A percentile compares a stretch with the other conserved stretches of the same genome.
phyloP scores from a whole-genome alignment of 192 early-diverging fungal species.

The Borealophlyctis nickersoniae region DNA sequence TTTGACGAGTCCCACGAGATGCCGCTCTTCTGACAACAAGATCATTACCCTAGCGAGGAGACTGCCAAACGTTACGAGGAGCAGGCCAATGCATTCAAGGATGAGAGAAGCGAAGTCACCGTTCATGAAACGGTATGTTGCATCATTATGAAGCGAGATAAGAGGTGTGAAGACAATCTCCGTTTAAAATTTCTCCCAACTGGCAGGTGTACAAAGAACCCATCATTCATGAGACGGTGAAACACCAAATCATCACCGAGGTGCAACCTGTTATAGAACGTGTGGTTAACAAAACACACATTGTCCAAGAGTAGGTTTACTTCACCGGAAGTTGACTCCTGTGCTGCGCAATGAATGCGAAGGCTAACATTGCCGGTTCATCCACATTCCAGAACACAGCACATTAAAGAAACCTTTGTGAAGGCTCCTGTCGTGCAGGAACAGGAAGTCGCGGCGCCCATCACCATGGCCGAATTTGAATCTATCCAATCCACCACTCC shows the following conservation, averaged over 20 bases:
- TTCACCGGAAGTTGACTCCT: not conserved
- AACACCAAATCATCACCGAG: conserved; percentile 26
- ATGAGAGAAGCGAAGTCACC: conserved; percentile 9
- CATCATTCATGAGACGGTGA: conserved; percentile 27
- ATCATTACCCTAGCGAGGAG: conserved; percentile 2
- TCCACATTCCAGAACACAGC: conserved; percentile 19
- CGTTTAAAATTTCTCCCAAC: too few species aligned
- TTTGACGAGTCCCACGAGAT: too few species aligned
- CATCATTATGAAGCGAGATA: not conserved
- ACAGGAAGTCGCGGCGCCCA: conserved; percentile 21
- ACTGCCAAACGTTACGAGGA: conserved; percentile 15
- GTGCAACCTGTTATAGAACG: conserved; percentile 33
- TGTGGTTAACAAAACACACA: conserved; percentile 25
- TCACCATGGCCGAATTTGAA: conserved; percentile 23
- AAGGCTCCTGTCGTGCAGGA: conserved; percentile 30
- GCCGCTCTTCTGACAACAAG: too few species aligned
- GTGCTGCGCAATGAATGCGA: too few species aligned
- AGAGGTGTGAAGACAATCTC: too few species aligned
- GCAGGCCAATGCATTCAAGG: conserved; percentile 25
- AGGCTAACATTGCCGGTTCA: not conserved
- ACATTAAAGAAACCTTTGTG: conserved; percentile 28
- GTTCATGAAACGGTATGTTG: conserved; percentile 22
- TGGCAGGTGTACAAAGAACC: conserved; percentile 24
- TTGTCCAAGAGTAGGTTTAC: conserved; percentile 27
- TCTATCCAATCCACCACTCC: not conserved